Percentiles rank a stretch among this genome's conserved stretches.
Conservation (phyloP, 805 yeast species). For the Barnettozyma salicaria region DNA sequence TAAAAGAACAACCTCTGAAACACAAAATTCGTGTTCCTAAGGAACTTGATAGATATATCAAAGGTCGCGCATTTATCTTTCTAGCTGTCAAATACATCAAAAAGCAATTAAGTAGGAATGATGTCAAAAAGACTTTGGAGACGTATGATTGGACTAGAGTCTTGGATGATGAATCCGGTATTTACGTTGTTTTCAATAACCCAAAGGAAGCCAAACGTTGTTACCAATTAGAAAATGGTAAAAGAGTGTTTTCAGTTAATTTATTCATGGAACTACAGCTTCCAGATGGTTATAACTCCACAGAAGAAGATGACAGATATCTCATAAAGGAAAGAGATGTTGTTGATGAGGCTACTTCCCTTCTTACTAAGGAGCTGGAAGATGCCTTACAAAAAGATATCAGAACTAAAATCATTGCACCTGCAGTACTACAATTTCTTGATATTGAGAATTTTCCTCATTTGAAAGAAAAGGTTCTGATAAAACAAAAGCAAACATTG, state of each 20-base stretch:
- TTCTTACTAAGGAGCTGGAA: constrained; percentile 58
- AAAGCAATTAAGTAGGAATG: constrained; percentile 39
- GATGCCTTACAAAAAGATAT: constrained; percentile 62
- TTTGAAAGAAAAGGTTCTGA: constrained; percentile 29
- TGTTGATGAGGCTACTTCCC: constrained; percentile 51
- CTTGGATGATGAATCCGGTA: constrained; percentile 56
- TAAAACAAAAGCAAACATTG: constrained; percentile 1
- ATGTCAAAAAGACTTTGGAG: constrained; percentile 52
- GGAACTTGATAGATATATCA: constrained; percentile 43
- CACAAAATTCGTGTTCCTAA: constrained; percentile 35
- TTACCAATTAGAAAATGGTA: constrained; percentile 55
- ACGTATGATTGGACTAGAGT: constrained; percentile 64
- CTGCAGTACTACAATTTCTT: constrained; percentile 55
- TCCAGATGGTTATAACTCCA: constrained; percentile 16
- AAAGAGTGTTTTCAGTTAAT: constrained; percentile 39
- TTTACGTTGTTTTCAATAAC: constrained; percentile 63
- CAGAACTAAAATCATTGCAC: constrained; percentile 65
- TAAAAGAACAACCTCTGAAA: not conserved
- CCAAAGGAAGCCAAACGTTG: constrained; percentile 53
- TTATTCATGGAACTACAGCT: constrained; percentile 49
- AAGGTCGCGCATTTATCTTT: constrained; percentile 52
- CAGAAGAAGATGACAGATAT: constrained; percentile 14
- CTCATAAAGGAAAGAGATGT: constrained; percentile 29
- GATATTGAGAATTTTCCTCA: constrained; percentile 55
- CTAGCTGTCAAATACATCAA: constrained; percentile 44